phyloP scores from a whole-genome alignment of 148 eudicot species.

The Dysphania ambrosioides region DNA sequence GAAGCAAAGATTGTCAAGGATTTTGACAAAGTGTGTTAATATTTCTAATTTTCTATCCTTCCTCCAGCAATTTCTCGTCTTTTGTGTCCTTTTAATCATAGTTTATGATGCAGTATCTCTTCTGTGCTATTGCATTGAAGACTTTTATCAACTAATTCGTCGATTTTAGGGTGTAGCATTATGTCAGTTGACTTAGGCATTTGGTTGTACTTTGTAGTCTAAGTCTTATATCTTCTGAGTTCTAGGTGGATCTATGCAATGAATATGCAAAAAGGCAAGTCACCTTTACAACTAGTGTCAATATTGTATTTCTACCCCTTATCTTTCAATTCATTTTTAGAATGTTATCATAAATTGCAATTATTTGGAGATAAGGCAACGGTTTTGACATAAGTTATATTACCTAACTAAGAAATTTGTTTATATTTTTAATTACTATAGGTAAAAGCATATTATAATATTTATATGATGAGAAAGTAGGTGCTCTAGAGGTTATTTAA shows the following conservation, averaged over 20 bases:
- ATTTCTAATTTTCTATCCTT: not conserved
- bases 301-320: not conserved
- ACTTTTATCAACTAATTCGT: not conserved
- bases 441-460: no score
- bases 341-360: no score
- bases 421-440: no score
- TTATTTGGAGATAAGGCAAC: no score
- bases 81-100: not conserved
- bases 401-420: no score
- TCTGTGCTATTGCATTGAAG: not conserved
- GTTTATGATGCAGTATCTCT: not conserved
- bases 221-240: not conserved
- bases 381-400: no score
- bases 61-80: not conserved
- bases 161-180: not conserved
- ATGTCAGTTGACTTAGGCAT: not conserved
- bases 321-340: no score
- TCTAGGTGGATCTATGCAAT: not conserved
- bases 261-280: not conserved
- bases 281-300: not conserved
- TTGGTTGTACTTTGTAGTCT: not conserved
- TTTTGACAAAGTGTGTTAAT: slow-evolving; percentile 64
- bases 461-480: no score
- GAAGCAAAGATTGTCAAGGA: slow-evolving; percentile 97
- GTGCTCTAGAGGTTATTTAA: no score